A percentile compares a stretch with the other conserved stretches of the same genome.
phyloP scores from a whole-genome alignment of 495 filamentous ascomycete species.

The Aspergillus baeticus region DNA sequence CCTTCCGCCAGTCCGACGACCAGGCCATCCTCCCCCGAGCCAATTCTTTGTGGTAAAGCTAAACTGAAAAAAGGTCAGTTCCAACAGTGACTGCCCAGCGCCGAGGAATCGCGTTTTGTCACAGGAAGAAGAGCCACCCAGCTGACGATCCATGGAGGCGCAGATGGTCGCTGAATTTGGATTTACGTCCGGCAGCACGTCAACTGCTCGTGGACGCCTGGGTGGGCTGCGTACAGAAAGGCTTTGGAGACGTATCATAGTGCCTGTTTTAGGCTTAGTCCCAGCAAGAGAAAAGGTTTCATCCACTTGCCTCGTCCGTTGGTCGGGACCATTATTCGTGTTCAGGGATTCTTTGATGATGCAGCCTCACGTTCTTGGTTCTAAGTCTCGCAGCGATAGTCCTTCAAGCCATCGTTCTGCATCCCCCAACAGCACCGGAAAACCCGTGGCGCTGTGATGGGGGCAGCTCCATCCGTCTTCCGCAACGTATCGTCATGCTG shows the following conservation, averaged over 20 bases:
- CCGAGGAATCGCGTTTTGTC: background rate
- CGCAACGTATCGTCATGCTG: conserved; percentile 3
- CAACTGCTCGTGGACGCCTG: background rate
- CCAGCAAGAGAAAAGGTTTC: background rate
- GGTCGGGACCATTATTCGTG: background rate
- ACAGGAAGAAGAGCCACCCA: conserved; percentile 3
- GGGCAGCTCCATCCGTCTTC: background rate
- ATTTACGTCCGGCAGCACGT: background rate
- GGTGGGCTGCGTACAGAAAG: background rate
- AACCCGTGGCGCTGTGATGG: conserved; percentile 1
- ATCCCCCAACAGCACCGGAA: background rate
- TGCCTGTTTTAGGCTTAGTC: conserved; percentile 1
- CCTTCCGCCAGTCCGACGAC: background rate
- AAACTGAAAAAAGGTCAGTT: conserved; percentile 4
- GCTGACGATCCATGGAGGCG: conserved; percentile 10
- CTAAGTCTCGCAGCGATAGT: background rate
- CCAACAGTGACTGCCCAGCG: background rate
- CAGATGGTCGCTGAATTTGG: conserved; percentile 3
- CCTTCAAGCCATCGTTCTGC: background rate
- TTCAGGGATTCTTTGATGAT: background rate
- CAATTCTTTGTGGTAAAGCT: background rate
- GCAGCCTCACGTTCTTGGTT: background rate
- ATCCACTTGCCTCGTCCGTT: background rate
- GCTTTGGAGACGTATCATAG: conserved; percentile 1
- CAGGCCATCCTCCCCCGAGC: background rate